phyloP scores from a whole-genome alignment of 768 basidiomycete genomes.

The Lentinula detonsa region DNA sequence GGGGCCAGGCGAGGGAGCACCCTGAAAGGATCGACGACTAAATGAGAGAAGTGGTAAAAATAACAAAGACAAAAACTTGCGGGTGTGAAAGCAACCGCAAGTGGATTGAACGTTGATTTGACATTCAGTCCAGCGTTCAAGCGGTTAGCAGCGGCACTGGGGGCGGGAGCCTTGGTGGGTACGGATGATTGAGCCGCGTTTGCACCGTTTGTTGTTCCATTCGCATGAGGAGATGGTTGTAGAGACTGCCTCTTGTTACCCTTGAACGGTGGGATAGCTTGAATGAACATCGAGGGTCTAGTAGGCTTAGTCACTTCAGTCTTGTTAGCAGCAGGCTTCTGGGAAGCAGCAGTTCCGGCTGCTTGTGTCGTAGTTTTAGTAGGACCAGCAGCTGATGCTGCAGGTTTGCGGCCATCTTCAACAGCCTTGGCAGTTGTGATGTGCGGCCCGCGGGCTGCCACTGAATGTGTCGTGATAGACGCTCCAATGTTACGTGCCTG shows the following conservation, averaged over 20 bases:
- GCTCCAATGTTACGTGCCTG: slow-evolving; percentile 68
- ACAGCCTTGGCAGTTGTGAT: slow-evolving; percentile 30
- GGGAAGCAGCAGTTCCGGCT: slow-evolving; percentile 12
- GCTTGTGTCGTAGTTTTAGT: slow-evolving; percentile 20
- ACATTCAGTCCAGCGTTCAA: slow-evolving; percentile 57
- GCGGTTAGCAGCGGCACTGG: slow-evolving; percentile 14
- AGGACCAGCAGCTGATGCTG: slow-evolving; percentile 16
- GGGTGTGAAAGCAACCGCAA: slow-evolving; percentile 78
- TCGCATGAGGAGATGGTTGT: slow-evolving; percentile 11
- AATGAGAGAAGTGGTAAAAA: slow-evolving; percentile 15
- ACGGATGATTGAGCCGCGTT: slow-evolving; percentile 23
- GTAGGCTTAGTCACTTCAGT: slow-evolving; percentile 24
- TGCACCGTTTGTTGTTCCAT: not conserved
- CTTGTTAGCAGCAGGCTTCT: slow-evolving; percentile 25
- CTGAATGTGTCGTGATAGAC: slow-evolving; percentile 19
- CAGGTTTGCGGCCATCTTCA: slow-evolving; percentile 21
- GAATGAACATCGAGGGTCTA: slow-evolving; percentile 71
- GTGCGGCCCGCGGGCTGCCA: slow-evolving; percentile 23
- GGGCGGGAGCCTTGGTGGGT: slow-evolving; percentile 18
- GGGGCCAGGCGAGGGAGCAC: slow-evolving; percentile 40
- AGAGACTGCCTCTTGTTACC: slow-evolving; percentile 38
- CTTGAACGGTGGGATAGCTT: slow-evolving; percentile 87
- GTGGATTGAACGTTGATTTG: slow-evolving; percentile 87
- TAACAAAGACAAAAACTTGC: slow-evolving; percentile 29
- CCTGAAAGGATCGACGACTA: slow-evolving; percentile 24